Percentiles rank a stretch among this genome's conserved stretches.
phyloP scores from a whole-genome alignment of 805 yeast species.

The Candida quercuum region DNA sequence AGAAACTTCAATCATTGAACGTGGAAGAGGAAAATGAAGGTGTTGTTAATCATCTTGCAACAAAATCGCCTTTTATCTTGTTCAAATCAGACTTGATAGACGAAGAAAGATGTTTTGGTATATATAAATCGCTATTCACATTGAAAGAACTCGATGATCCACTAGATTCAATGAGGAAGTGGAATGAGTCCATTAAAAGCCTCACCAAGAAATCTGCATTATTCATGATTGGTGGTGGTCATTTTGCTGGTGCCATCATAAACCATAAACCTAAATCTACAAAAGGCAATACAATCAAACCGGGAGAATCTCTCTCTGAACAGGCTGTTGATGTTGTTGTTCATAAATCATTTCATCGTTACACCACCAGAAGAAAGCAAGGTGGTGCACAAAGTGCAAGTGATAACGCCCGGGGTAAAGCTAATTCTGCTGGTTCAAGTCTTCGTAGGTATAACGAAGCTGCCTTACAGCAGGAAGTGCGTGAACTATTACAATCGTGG shows the following conservation, averaged over 20 bases:
- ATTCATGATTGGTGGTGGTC: conserved; percentile 96
- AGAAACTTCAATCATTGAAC: conserved; percentile 15
- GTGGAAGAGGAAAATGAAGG: conserved; percentile 23
- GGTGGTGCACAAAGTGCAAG: conserved; percentile 95
- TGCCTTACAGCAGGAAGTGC: conserved; percentile 74
- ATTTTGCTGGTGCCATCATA: conserved; percentile 92
- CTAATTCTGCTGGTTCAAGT: conserved; percentile 91
- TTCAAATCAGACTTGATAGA: conserved; percentile 47
- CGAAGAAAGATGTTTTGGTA: conserved; percentile 48
- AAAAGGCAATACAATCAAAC: conserved; percentile 49
- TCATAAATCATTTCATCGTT: conserved; percentile 88
- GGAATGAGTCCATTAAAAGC: conserved; percentile 25
- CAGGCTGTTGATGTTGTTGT: conserved; percentile 62
- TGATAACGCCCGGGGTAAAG: conserved; percentile 91
- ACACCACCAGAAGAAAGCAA: conserved; percentile 93
- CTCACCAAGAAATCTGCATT: conserved; percentile 55
- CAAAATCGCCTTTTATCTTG: conserved; percentile 64
- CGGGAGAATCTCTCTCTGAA: conserved; percentile 43
- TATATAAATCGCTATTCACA: conserved; percentile 60
- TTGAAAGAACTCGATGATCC: conserved; percentile 42
- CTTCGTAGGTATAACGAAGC: conserved; percentile 87
- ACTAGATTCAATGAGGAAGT: conserved; percentile 35
- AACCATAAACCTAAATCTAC: conserved; percentile 58
- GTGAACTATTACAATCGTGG: conserved; percentile 66
- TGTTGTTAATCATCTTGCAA: conserved; percentile 48